Conservation (phyloP, 176 grass and related monocot species). For the Rhynchospora tenuis region DNA sequence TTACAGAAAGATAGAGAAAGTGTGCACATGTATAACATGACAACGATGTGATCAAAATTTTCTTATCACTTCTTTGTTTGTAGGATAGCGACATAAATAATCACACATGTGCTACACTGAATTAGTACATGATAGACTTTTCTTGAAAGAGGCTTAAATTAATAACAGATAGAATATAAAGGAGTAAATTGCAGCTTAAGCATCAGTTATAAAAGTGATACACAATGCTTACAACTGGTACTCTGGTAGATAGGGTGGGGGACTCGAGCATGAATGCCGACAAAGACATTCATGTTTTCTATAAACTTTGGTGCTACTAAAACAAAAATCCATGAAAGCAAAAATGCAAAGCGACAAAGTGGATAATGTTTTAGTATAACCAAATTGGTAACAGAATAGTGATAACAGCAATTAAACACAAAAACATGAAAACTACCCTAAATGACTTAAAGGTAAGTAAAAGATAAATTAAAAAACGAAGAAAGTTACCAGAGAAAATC, state of each 20-base stretch:
- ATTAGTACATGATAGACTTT: background rate
- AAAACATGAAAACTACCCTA: background rate
- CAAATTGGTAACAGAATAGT: background rate
- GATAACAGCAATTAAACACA: background rate
- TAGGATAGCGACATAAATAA: background rate
- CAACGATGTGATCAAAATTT: background rate
- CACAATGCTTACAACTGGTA: background rate
- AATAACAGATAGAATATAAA: background rate
- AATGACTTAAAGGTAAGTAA: background rate
- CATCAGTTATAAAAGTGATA: background rate
- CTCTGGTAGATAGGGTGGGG: background rate
- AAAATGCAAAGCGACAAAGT: background rate
- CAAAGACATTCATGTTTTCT: background rate
- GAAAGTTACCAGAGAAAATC: conserved; percentile 65
- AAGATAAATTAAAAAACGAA: background rate
- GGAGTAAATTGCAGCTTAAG: background rate
- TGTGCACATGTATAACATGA: background rate
- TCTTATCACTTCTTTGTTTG: background rate
- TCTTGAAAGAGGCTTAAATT: background rate
- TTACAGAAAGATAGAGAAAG: background rate
- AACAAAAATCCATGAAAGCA: background rate
- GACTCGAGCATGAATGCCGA: background rate
- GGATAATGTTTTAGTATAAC: background rate
- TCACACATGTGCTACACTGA: background rate
- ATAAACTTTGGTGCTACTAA: background rate